These are phyloP conservation scores for Primulina tabacum DNA, from an alignment of 257 asterid genomes.

Conservation along the genomic window DNA sequence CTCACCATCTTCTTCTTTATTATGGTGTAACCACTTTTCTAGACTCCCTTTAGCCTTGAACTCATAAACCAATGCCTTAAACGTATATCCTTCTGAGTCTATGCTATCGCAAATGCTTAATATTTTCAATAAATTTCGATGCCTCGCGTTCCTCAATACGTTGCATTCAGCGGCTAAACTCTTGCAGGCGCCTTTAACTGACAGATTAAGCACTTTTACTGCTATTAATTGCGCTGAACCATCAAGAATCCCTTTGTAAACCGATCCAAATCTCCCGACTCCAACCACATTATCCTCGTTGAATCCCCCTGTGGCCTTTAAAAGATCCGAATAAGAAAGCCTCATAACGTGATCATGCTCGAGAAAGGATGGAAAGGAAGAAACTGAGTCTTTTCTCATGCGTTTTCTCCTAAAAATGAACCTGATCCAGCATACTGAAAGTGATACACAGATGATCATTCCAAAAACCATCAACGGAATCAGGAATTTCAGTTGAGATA, in stretches of 20 bases:
- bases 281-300: background rate
- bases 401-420: background rate
- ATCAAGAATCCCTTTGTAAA: too few species aligned
- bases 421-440: background rate
- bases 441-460: background rate
- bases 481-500: background rate
- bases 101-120: background rate
- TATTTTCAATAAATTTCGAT: background rate
- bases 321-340: background rate
- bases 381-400: background rate
- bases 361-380: background rate
- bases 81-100: background rate
- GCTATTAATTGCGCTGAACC: background rate
- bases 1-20: background rate
- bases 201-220: background rate
- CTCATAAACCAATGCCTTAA: background rate
- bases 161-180: background rate
- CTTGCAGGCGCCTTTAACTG: background rate
- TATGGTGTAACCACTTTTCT: background rate
- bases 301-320: background rate
- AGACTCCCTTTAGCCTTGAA: background rate
- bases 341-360: background rate
- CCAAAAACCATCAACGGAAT: background rate
- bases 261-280: background rate
- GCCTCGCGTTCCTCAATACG: background rate